Base-by-base conservation (phyloP, 768 basidiomycete species). In the Lepiota subincarnata region DNA sequence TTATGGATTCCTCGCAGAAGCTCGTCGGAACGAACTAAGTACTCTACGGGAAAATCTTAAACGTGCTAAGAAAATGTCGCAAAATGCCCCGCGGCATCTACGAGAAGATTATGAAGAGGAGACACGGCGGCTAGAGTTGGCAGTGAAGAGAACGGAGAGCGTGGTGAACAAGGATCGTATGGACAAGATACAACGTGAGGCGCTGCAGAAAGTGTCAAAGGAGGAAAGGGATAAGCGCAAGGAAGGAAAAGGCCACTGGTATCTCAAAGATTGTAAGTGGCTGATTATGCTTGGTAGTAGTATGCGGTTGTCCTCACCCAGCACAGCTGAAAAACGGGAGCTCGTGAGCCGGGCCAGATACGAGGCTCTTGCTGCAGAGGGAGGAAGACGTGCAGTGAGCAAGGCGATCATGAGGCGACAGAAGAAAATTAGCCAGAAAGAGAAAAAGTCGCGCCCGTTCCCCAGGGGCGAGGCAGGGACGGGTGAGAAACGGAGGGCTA, bases 381-480 rank as follows among this genome's bases (percentile, higher is more conserved):
- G 92, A 3, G 93, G 95, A 6, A 83, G 81, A 58, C 70, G 76
- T 3, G 91, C 92, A 0, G 89, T 95, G 48, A 90, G 87, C 65
- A 93, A 87, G 68, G 90, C 83, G 4, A 83, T 96, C 24, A 90
- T 90, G 61, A 95, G 89, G 78, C 93, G 84, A 67, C 84, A 89
- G 69, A 90, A 82, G 68, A 96, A 94, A 74, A 73, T 86, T 16
- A 78, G 79, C 47, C 90, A 92, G 68, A 93, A 89, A 68, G 94
- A 96, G 75, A 96, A 95, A 70, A 87, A 82, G 62, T 84, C 79
- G 53, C 74, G 92, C 49, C 94, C 94, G 11, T 86, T 84, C 59
- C 63, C 65, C 1, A 72, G 66, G 55, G 65, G 62, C 18, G 53
- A 47, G 40, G 45, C 40, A 6, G 47, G 40, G 37, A 55, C 57